These are phyloP conservation scores for Chaetomium cochliodes DNA, from an alignment of 495 filamentous ascomycete species.

Conservation along the genomic window DNA sequence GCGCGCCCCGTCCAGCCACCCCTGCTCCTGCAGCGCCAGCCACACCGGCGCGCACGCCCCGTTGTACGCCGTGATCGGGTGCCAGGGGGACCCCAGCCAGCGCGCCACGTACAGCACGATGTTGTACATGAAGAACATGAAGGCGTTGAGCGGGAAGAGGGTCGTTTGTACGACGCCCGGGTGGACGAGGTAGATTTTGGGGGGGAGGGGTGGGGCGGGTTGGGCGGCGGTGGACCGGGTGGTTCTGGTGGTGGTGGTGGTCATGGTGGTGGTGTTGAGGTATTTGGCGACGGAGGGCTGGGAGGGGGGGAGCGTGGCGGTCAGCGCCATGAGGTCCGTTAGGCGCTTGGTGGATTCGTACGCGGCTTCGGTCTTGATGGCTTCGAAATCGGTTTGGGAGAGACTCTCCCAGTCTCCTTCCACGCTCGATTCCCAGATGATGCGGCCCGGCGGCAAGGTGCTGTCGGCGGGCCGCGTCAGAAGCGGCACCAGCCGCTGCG, in stretches of 20 bases:
- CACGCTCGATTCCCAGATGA: constrained; percentile 83
- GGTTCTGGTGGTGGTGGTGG: constrained; percentile 17
- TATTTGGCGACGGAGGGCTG: constrained; percentile 51
- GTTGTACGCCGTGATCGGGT: constrained; percentile 70
- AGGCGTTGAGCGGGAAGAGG: constrained; percentile 66
- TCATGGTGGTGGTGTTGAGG: constrained; percentile 29
- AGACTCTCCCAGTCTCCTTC: constrained; percentile 62
- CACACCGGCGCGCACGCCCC: constrained; percentile 75
- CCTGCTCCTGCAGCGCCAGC: constrained; percentile 70
- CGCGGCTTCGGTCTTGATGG: constrained; percentile 54
- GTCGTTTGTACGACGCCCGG: constrained; percentile 82
- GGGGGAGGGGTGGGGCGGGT: constrained; percentile 30
- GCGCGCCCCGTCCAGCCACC: constrained; percentile 55
- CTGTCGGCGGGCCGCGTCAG: constrained; percentile 52
- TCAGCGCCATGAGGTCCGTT: constrained; percentile 78
- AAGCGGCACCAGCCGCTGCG: constrained; percentile 72
- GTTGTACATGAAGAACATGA: constrained; percentile 59
- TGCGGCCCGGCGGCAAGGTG: constrained; percentile 47
- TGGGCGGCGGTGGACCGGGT: too few relatives aligned
- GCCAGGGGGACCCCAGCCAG: constrained; percentile 84
- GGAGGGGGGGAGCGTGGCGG: constrained; percentile 64
- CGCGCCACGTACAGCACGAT: constrained; percentile 68
- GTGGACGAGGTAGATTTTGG: constrained; percentile 73
- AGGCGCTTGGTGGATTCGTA: constrained; percentile 88
- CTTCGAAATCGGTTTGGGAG: constrained; percentile 71